Evolutionary conservation across 257 asterid genomes (phyloP).

Genomic region (Anisodus tanguticus): DNA sequence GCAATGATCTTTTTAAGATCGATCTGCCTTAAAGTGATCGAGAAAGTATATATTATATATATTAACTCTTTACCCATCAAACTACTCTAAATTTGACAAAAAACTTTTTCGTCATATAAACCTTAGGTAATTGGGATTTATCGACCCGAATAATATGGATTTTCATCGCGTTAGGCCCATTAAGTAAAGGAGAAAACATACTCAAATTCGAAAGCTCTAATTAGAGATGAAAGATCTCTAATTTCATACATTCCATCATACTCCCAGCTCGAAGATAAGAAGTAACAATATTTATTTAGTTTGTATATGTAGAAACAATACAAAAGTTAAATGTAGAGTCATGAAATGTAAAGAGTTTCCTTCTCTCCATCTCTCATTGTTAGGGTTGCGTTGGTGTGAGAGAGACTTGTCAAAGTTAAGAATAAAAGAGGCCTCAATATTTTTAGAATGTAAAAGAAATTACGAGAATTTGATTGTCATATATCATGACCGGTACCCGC

Average conservation of each 20-base stretch:
- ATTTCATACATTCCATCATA: background rate
- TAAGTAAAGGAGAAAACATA: too few species aligned
- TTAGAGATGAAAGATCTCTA: fast-evolving
- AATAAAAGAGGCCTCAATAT: background rate
- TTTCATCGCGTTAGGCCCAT: background rate
- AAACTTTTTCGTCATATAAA: too few species aligned
- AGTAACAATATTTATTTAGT: too few species aligned
- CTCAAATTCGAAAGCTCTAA: background rate
- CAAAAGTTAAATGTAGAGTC: background rate
- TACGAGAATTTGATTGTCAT: background rate
- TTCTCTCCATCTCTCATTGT: background rate
- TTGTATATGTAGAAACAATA: background rate
- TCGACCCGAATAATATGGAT: too few species aligned
- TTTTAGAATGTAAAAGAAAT: background rate
- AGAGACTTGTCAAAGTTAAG: constrained; percentile 13
- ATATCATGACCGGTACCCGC: background rate
- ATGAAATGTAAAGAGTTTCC: background rate
- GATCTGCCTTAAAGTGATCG: too few species aligned
- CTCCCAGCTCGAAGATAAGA: too few species aligned
- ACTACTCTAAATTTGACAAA: too few species aligned
- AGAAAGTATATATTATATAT: too few species aligned
- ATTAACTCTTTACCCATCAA: too few species aligned
- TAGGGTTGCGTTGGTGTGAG: constrained; percentile 1
- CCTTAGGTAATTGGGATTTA: too few species aligned
- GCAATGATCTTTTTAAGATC: too few species aligned